phyloP scores from a whole-genome alignment of 441 rosid genomes.

The Oxalis stricta region DNA sequence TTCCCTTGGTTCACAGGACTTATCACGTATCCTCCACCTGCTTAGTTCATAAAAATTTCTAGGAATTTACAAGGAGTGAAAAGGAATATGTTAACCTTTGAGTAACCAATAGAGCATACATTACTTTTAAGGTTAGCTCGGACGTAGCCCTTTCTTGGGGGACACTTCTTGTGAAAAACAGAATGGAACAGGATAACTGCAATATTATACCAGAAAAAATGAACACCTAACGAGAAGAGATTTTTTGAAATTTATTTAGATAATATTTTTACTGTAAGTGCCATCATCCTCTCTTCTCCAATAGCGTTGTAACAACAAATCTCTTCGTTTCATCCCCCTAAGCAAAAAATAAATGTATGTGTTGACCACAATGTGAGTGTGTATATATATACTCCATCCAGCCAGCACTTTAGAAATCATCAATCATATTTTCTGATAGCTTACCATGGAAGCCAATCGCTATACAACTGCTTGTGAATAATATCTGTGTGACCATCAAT shows the following conservation, averaged over 20 bases:
- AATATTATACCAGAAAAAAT: slow-evolving; percentile 12
- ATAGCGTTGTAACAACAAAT: slow-evolving; percentile 72
- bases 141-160: slow-evolving; percentile 64
- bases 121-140: slow-evolving; percentile 99
- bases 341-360: no score
- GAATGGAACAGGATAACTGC: slow-evolving; percentile 93
- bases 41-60: no score
- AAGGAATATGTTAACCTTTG: slow-evolving; percentile 92
- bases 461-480: slow-evolving; percentile 73
- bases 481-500: slow-evolving; percentile 96
- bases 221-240: slow-evolving; percentile 6
- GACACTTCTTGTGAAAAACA: slow-evolving; percentile 89
- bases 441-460: slow-evolving; percentile 87
- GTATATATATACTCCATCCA: no score
- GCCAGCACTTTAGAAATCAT: no score
- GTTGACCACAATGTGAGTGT: no score
- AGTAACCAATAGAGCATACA: slow-evolving; percentile 98
- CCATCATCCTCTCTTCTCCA: slow-evolving; percentile 99
- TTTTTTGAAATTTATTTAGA: slow-evolving; percentile 7
- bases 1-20: slow-evolving; percentile 61
- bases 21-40: slow-evolving; percentile 93
- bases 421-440: no score
- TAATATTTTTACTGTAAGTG: slow-evolving; percentile 57
- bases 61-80: slow-evolving; percentile 18
- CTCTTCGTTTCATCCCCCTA: slow-evolving; percentile 89